These are phyloP conservation scores for Alternaria sp. DNA, from an alignment of 2,329 filamentous ascomycete species.

Conservation along the genomic window DNA sequence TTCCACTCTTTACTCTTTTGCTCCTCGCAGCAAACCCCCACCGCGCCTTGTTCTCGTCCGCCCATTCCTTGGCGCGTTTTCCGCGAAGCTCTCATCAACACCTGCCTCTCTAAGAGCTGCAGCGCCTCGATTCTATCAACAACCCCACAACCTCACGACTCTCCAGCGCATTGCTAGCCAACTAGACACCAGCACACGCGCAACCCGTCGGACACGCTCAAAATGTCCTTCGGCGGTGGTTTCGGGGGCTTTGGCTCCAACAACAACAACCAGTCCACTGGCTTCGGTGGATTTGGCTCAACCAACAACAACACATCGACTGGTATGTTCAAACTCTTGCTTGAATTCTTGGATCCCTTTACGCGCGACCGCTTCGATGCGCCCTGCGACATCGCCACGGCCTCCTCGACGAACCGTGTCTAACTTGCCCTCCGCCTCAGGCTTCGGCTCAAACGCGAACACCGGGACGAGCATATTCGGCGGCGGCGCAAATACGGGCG, in stretches of 20 bases:
- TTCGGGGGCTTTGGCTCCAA: slow-evolving; percentile 55
- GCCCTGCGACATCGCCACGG: slow-evolving; percentile 36
- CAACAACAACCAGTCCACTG: slow-evolving; percentile 38
- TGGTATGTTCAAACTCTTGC: slow-evolving; percentile 58
- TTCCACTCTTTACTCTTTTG: slow-evolving; percentile 24
- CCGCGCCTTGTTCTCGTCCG: slow-evolving; percentile 24
- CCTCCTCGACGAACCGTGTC: slow-evolving; percentile 39
- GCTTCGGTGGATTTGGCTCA: slow-evolving; percentile 53
- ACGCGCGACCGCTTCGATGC: slow-evolving; percentile 38
- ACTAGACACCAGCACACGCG: slow-evolving; percentile 26
- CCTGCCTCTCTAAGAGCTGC: slow-evolving; percentile 24
- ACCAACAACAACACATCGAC: slow-evolving; percentile 45
- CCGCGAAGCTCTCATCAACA: slow-evolving; percentile 30
- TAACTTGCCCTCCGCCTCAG: slow-evolving; percentile 50
- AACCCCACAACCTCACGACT: slow-evolving; percentile 24
- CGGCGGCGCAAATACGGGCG: slow-evolving; percentile 38
- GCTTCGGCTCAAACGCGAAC: slow-evolving; percentile 48
- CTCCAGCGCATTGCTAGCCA: slow-evolving; percentile 28
- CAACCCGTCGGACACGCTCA: slow-evolving; percentile 30
- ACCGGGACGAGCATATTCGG: slow-evolving; percentile 42
- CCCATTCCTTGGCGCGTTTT: slow-evolving; percentile 43
- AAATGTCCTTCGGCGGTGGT: slow-evolving; percentile 59
- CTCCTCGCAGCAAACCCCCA: slow-evolving; percentile 21
- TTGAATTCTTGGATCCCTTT: slow-evolving; percentile 15
- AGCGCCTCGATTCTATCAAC: slow-evolving; percentile 23